These are phyloP conservation scores for Trypethelium eluteriae DNA, from an alignment of 495 filamentous ascomycete genomes.

Conservation along the genomic window DNA sequence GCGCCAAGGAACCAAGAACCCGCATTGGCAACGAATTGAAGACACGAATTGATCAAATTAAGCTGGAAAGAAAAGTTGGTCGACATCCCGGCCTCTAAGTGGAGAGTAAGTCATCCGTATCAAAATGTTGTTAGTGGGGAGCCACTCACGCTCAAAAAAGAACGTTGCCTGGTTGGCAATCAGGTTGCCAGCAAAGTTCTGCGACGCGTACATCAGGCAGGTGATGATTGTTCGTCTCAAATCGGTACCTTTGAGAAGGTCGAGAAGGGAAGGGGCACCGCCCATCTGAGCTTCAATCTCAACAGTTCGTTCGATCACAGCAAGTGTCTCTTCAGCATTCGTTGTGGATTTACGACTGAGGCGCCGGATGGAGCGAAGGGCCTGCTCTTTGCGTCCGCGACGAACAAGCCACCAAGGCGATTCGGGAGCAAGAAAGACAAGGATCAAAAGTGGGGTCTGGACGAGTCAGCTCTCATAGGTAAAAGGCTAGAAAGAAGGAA, in stretches of 20 bases:
- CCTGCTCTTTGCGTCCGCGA: slow-evolving; percentile 18
- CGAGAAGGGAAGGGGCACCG: slow-evolving; percentile 47
- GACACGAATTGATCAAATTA: slow-evolving; percentile 43
- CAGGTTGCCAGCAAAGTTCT: slow-evolving; percentile 36
- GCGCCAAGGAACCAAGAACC: slow-evolving; percentile 45
- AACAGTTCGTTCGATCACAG: slow-evolving; percentile 47
- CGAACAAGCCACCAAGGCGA: slow-evolving; percentile 26
- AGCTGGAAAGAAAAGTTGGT: slow-evolving; percentile 20
- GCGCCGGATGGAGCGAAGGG: slow-evolving; percentile 18
- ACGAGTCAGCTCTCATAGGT: neutral
- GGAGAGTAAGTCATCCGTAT: slow-evolving; percentile 15
- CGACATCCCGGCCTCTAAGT: slow-evolving; percentile 25
- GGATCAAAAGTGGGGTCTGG: slow-evolving; percentile 15
- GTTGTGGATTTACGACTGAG: slow-evolving; percentile 12
- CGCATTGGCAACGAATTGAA: slow-evolving; percentile 43
- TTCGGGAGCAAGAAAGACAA: slow-evolving; percentile 25
- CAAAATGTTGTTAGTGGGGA: slow-evolving; percentile 16
- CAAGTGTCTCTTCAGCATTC: slow-evolving; percentile 27
- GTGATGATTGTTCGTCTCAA: slow-evolving; percentile 50
- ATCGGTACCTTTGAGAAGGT: slow-evolving; percentile 49
- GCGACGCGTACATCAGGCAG: slow-evolving; percentile 36
- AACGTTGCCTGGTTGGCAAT: slow-evolving; percentile 35
- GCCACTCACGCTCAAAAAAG: slow-evolving; percentile 28
- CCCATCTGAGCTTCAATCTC: slow-evolving; percentile 53
- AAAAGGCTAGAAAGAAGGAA: slow-evolving; percentile 4